phyloP scores from a whole-genome alignment of 1,284 basidiomycete species.

The Papiliotrema flavescens region DNA sequence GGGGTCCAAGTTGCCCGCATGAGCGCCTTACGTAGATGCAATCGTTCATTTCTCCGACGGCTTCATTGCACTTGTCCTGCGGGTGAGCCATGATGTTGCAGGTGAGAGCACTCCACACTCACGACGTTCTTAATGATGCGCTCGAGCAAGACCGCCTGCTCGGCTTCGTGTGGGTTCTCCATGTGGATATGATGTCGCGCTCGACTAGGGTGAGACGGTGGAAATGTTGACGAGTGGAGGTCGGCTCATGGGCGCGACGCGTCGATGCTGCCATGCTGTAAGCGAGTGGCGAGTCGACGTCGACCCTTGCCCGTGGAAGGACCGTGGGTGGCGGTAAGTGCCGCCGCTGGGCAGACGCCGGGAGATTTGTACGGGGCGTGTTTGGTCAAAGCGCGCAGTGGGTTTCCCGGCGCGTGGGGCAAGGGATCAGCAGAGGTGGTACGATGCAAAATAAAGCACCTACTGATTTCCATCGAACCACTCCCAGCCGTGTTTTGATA shows the following conservation, averaged over 20 bases:
- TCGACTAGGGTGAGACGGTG: background rate
- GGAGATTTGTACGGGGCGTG: too few species aligned
- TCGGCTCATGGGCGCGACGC: background rate
- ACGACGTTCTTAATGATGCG: conserved; percentile 87
- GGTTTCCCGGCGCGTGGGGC: too few species aligned
- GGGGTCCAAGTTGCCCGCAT: too few species aligned
- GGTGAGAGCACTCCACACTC: conserved; percentile 39
- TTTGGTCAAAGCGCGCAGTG: too few species aligned
- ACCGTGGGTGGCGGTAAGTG: too few species aligned
- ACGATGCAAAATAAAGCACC: too few species aligned
- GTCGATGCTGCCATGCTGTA: background rate
- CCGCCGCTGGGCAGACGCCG: too few species aligned
- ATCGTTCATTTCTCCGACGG: conserved; percentile 46
- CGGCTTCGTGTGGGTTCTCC: conserved; percentile 88
- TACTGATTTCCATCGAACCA: too few species aligned
- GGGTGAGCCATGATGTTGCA: background rate
- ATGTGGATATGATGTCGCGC: conserved; percentile 49
- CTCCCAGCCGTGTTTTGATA: too few species aligned
- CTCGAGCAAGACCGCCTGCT: conserved; percentile 81
- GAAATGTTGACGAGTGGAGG: background rate
- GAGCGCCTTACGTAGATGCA: conserved; percentile 41
- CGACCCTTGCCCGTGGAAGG: too few species aligned
- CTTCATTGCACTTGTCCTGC: conserved; percentile 49
- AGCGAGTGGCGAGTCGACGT: too few species aligned
- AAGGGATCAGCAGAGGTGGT: too few species aligned